phyloP scores from a whole-genome alignment of 306 rosid genomes.

The Arachis hypogaea region DNA sequence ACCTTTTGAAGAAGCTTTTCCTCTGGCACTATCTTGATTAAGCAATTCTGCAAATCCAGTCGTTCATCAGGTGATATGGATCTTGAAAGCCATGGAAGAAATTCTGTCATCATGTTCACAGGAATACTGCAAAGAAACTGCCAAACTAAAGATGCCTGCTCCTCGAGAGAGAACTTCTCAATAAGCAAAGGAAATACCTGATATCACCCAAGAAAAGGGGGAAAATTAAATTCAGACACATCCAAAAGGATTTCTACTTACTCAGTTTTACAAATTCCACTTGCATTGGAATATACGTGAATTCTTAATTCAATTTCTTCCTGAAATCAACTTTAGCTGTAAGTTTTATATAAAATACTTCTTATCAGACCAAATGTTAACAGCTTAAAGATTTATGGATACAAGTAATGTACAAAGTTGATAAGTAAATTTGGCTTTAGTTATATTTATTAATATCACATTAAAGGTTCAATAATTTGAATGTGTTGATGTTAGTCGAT shows the following conservation, averaged over 20 bases:
- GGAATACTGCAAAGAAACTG: conserved; percentile 99
- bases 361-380: conserved; percentile 16
- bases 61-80: conserved; percentile 87
- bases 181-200: conserved; percentile 95
- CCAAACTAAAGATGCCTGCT: conserved; percentile 94
- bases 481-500: not conserved
- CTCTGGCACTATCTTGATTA: conserved; percentile 81
- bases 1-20: conserved; percentile 99
- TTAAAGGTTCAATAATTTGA: conserved; percentile 12
- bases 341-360: conserved; percentile 6
- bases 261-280: conserved; percentile 15
- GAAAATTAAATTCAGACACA: conserved; percentile 22
- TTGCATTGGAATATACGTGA: not conserved
- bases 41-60: conserved; percentile 72
- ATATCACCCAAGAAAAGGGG: conserved; percentile 36
- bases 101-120: conserved; percentile 88
- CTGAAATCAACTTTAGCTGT: conserved; percentile 15
- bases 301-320: conserved; percentile 4
- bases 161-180: conserved; percentile 88
- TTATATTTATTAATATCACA: conserved; percentile 25
- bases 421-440: conserved; percentile 6
- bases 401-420: conserved; percentile 4
- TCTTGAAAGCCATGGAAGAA: conserved; percentile 94
- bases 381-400: not conserved
- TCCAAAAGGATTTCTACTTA: conserved; percentile 17